These are phyloP conservation scores for Syncephalastrum sp. DNA, from an alignment of 371 early-diverging fungal genomes.

Conservation along the genomic window DNA sequence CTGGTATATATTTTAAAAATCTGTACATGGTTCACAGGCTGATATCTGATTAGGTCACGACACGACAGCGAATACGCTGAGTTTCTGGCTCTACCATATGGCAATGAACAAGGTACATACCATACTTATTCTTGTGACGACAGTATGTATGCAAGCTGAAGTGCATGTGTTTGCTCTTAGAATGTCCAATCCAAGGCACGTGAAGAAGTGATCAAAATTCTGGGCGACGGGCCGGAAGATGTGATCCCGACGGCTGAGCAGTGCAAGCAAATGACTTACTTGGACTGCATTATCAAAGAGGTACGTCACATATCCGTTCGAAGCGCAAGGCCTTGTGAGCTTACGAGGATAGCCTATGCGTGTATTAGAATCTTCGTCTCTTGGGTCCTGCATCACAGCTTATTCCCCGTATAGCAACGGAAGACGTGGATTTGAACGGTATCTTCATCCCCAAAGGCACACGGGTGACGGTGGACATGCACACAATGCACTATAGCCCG, in stretches of 20 bases:
- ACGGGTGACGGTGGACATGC: slow-evolving; percentile 5
- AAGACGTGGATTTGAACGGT: slow-evolving; percentile 10
- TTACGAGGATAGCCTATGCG: too few relatives aligned
- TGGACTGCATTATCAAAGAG: slow-evolving; percentile 38
- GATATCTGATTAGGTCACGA: too few relatives aligned
- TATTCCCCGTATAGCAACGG: slow-evolving; percentile 1
- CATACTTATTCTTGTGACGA: too few relatives aligned
- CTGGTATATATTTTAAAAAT: too few relatives aligned
- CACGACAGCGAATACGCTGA: slow-evolving; percentile 14
- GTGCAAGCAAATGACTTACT: slow-evolving; percentile 37
- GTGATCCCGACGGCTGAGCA: slow-evolving; percentile 44
- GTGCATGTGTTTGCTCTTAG: slow-evolving; percentile 1
- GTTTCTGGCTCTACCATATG: slow-evolving; percentile 15
- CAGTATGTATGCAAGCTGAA: too few relatives aligned
- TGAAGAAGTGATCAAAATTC: slow-evolving; percentile 41
- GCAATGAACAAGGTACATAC: slow-evolving; percentile 11
- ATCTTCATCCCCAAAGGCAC: slow-evolving; percentile 10
- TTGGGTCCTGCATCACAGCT: slow-evolving; percentile 4
- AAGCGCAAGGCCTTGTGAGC: too few relatives aligned
- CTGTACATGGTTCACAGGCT: too few relatives aligned
- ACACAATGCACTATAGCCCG: background rate
- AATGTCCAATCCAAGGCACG: slow-evolving; percentile 47
- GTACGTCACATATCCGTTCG: background rate
- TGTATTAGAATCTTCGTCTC: too few relatives aligned
- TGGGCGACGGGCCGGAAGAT: slow-evolving; percentile 44